Conservation (phyloP, 2,329 filamentous ascomycete genomes). For the Scedosporium minutisporum region DNA sequence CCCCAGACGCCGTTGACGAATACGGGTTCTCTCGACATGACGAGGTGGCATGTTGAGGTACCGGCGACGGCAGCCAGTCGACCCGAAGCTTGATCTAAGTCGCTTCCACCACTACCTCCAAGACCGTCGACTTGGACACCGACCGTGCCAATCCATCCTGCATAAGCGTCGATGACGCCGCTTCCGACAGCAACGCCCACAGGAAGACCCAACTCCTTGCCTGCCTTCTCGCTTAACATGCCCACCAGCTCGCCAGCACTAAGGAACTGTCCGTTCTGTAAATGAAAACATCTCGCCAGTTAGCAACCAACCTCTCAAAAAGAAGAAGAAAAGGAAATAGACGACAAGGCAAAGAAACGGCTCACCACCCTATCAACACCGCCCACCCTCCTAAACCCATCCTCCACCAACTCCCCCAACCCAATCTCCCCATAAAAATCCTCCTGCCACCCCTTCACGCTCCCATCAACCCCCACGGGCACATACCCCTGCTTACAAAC, state of each 20-base stretch:
- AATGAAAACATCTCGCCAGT: too few species aligned
- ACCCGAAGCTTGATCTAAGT: constrained; percentile 85
- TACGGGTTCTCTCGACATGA: constrained; percentile 86
- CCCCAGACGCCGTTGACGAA: constrained; percentile 97
- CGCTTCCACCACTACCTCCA: constrained; percentile 39
- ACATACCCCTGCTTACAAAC: constrained; percentile 97
- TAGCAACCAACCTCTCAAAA: background rate
- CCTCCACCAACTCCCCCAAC: constrained; percentile 70
- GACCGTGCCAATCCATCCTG: constrained; percentile 98
- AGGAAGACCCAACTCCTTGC: constrained; percentile 71
- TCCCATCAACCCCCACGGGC: constrained; percentile 92
- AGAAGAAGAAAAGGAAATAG: constrained; percentile 10
- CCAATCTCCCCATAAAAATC: constrained; percentile 86
- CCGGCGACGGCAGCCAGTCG: constrained; percentile 89
- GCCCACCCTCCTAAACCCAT: constrained; percentile 87
- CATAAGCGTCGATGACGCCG: constrained; percentile 96
- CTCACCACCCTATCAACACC: constrained; percentile 91
- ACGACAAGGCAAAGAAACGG: constrained; percentile 23
- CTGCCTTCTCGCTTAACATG: constrained; percentile 72
- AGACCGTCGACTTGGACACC: constrained; percentile 81
- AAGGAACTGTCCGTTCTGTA: constrained; percentile 79
- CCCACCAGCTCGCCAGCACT: constrained; percentile 90
- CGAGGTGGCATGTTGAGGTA: constrained; percentile 93
- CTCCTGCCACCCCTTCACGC: constrained; percentile 95
- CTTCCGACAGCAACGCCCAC: constrained; percentile 86